A percentile compares a stretch with the other conserved stretches of the same genome.
Conservation (phyloP, 345 rosid genomes). For the Erucastrum elatum region DNA sequence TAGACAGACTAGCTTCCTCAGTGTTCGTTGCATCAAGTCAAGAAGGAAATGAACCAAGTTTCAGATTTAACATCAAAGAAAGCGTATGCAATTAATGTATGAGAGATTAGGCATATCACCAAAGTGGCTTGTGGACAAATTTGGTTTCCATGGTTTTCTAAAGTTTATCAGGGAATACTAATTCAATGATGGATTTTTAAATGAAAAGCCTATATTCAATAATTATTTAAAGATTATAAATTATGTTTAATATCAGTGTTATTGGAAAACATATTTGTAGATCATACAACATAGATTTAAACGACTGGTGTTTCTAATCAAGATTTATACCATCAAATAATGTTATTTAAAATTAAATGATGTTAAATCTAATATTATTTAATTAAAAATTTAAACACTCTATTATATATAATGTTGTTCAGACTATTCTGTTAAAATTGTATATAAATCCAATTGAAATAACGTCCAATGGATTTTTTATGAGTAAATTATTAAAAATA, state of each 20-base stretch:
- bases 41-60: not conserved
- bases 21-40: not conserved
- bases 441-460: not conserved
- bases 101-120: not conserved
- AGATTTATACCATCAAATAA: not conserved
- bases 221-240: too few relatives aligned
- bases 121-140: not conserved
- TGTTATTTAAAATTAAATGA: not conserved
- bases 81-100: not conserved
- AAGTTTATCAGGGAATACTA: not conserved
- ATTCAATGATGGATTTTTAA: not conserved
- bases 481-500: not conserved
- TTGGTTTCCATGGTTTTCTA: not conserved
- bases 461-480: not conserved
- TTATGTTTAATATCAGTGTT: not conserved
- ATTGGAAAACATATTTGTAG: not conserved
- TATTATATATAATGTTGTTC: not conserved
- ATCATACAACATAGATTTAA: not conserved
- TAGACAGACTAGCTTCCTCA: not conserved
- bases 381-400: too few relatives aligned
- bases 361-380: not conserved
- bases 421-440: not conserved
- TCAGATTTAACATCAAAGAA: not conserved
- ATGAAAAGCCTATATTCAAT: not conserved
- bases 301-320: not conserved